Evolutionary conservation across 228 moss, liverwort and hornwort species (phyloP), one percentile per base, ranked within the genome.

Genomic region (Sphagnum magellanicum): DNA sequence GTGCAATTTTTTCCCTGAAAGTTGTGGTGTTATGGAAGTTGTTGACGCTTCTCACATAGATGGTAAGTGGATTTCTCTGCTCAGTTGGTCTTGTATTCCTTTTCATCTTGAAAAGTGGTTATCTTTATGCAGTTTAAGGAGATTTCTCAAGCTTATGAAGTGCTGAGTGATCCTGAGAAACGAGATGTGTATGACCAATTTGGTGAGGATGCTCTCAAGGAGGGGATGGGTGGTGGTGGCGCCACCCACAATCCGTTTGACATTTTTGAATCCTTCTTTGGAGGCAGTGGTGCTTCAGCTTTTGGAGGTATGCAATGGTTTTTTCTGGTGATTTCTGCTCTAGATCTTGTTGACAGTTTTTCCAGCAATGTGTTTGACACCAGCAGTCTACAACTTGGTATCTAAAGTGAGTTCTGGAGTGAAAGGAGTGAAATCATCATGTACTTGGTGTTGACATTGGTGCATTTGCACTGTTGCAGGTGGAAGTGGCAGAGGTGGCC

Each of bases 201-300:
- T 73, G 97, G 97, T 14, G 97, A 97, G 67, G 97, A 97, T 63
- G 97, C 97, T 0, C 84, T 95, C 0, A 91, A 93, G 5, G 97
- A 97, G 60, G 96, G 96, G 57, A 96, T 96, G 96, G 96, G 93
- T 13, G 97, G 97, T 52, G 93, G 93, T 13, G 92, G 93, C 11
- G 93, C 66, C 51, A 88, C 88, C 0, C 93, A 97, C 81, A 97
- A 90, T 52, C 97, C 93, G 0, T 97, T 97, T 67, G 97, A 97
- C 71, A 91, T 97, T 6, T 97, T 97, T 14, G 97, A 97, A 74
- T 93, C 93, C 0, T 97, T 97, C 77, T 97, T 93, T 57, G 91
- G 93, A 8, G 50, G 74, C 4, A 81, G 89, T 6, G 89, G 96
- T 12, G 83, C 91, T 47, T 74, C 64, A 52, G 74, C 91, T 3